A percentile compares a stretch with the other conserved stretches of the same genome.
Evolutionary conservation across 495 filamentous ascomycete genomes (phyloP).

Genomic region (Lichenothelia convexa): DNA sequence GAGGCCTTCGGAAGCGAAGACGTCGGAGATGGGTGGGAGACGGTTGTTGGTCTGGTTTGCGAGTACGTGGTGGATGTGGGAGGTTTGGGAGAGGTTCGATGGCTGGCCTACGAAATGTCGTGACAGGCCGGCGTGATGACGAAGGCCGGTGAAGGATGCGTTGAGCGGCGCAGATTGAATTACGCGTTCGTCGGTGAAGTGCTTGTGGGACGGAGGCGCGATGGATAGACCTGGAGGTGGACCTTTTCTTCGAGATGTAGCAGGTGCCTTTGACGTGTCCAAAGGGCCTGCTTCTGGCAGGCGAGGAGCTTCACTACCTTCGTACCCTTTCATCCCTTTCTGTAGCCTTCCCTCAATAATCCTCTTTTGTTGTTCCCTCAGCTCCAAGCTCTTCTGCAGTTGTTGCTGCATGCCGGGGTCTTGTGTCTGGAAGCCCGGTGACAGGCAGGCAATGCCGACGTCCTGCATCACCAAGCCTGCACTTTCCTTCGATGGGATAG

Average conservation of each 20-base stretch:
- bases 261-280: constrained; percentile 39
- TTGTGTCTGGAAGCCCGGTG: constrained; percentile 86
- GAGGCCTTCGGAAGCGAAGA: constrained; percentile 72
- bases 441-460: constrained; percentile 84
- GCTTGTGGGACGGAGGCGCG: constrained; percentile 68
- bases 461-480: constrained; percentile 66
- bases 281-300: constrained; percentile 30
- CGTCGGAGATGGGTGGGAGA: constrained; percentile 83
- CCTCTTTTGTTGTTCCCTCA: constrained; percentile 81
- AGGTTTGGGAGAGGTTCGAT: constrained; percentile 67
- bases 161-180: constrained; percentile 95
- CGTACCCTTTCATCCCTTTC: constrained; percentile 56
- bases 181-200: constrained; percentile 88
- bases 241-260: constrained; percentile 45
- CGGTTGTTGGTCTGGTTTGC: constrained; percentile 82
- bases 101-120: constrained; percentile 73
- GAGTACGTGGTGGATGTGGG: constrained; percentile 82
- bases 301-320: constrained; percentile 31
- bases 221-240: constrained; percentile 86
- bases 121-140: constrained; percentile 62
- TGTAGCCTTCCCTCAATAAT: constrained; percentile 91
- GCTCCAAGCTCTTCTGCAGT: constrained; percentile 78
- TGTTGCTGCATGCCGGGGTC: constrained; percentile 95
- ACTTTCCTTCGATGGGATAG: constrained; percentile 59
- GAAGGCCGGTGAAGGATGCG: constrained; percentile 76